Evolutionary conservation across 495 filamentous ascomycete genomes (phyloP).

Genomic region (Cryomyces antarcticus): DNA sequence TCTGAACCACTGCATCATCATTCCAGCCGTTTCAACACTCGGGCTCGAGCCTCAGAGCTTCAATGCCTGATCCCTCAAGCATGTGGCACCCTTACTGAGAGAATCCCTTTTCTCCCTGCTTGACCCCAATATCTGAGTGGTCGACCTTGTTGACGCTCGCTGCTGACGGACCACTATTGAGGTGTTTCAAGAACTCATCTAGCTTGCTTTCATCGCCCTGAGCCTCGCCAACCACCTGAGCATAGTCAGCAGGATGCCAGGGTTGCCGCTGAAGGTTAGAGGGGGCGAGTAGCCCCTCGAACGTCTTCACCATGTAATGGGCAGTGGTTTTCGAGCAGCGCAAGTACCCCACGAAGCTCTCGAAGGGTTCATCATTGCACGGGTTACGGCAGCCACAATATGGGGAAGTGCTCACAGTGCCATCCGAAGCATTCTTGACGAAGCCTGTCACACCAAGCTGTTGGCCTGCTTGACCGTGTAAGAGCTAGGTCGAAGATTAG

Average conservation of each 20-base stretch:
- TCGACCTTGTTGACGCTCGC: constrained; percentile 56
- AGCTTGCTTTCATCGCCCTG: constrained; percentile 49
- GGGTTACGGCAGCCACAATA: too few species aligned
- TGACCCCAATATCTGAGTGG: constrained; percentile 36
- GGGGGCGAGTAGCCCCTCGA: too few species aligned
- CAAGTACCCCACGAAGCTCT: too few species aligned
- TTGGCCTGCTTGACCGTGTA: constrained; percentile 52
- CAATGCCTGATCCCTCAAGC: not conserved
- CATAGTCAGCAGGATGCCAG: not conserved
- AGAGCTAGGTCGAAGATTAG: constrained; percentile 24
- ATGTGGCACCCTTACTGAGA: not conserved
- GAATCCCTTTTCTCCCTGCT: constrained; percentile 46
- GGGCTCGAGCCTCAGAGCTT: not conserved
- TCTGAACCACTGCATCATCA: too few species aligned
- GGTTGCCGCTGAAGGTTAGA: not conserved
- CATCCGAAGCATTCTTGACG: constrained; percentile 55
- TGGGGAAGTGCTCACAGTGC: constrained; percentile 29
- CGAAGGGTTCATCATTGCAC: too few species aligned
- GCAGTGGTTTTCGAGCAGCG: too few species aligned
- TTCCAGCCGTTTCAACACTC: not conserved
- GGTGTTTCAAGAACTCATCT: constrained; percentile 48
- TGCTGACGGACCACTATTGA: constrained; percentile 48
- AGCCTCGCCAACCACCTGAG: constrained; percentile 73
- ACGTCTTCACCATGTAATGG: too few species aligned
- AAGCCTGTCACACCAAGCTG: constrained; percentile 50